Evolutionary conservation across 176 grass and related monocot genomes (phyloP).

Genomic region (Eremochloa ophiuroides): DNA sequence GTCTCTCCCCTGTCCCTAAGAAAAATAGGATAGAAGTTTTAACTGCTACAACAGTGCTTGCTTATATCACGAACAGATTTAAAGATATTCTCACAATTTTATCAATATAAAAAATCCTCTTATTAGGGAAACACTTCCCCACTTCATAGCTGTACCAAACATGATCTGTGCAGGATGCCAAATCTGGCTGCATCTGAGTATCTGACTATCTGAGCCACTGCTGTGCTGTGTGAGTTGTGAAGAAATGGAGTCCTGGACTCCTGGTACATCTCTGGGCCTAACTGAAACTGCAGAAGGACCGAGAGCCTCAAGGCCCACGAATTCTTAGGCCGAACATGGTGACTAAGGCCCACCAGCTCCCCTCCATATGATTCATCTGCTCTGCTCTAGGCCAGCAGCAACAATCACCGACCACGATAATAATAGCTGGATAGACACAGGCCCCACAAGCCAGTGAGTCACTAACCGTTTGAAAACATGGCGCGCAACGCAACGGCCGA

Average conservation of each 20-base stretch:
- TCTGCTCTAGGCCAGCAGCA: not conserved
- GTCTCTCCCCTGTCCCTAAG: no score
- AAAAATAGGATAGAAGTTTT: no score
- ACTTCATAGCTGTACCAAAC: no score
- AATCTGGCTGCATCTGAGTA: not conserved
- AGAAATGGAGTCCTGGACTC: not conserved
- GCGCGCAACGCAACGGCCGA: constrained; percentile 15
- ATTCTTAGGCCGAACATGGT: not conserved
- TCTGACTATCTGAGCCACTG: not conserved
- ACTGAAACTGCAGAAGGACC: not conserved
- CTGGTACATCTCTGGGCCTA: not conserved
- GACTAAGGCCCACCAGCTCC: not conserved
- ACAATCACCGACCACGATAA: not conserved
- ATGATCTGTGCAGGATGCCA: not conserved
- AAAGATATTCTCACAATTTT: not conserved
- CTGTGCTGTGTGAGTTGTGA: not conserved
- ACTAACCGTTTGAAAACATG: constrained; percentile 9
- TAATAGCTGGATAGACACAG: not conserved
- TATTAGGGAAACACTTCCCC: no score
- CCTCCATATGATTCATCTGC: not conserved
- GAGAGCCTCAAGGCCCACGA: not conserved
- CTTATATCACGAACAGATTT: no score
- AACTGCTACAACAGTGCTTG: no score
- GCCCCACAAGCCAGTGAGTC: not conserved
- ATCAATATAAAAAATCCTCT: not conserved